Conservation (phyloP, 345 rosid species). For the Gossypium raimondii region DNA sequence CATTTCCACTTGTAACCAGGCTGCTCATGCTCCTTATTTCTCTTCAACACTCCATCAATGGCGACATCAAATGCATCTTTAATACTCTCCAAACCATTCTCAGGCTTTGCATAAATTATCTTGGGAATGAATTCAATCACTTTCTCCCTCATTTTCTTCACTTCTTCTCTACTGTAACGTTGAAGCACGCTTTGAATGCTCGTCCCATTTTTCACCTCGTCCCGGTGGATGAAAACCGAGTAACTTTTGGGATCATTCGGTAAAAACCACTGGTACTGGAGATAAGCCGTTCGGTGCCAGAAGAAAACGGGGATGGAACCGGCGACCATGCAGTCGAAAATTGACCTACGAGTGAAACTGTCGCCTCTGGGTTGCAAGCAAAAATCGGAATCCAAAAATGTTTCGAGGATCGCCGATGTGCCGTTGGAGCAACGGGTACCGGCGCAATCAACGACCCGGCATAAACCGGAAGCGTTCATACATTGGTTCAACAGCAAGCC, state of each 20-base stretch:
- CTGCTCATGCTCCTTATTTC: conserved; percentile 68
- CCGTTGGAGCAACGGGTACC: conserved; percentile 66
- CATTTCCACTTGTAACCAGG: conserved; percentile 65
- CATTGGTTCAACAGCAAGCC: conserved; percentile 65
- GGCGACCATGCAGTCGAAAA: conserved; percentile 92
- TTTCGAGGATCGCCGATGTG: conserved; percentile 61
- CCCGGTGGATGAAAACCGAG: conserved; percentile 77
- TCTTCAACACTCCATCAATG: conserved; percentile 67
- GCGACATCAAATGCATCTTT: conserved; percentile 93
- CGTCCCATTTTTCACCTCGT: conserved; percentile 68
- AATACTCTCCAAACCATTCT: conserved; percentile 54
- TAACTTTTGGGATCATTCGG: conserved; percentile 61
- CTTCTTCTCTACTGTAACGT: conserved; percentile 54
- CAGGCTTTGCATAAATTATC: conserved; percentile 57
- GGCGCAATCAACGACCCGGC: conserved; percentile 63
- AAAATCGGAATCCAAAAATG: conserved; percentile 75
- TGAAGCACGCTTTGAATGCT: conserved; percentile 57
- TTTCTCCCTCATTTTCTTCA: conserved; percentile 66
- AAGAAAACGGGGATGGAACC: conserved; percentile 95
- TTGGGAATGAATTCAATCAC: conserved; percentile 73
- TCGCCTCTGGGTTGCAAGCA: conserved; percentile 95
- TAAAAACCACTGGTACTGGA: conserved; percentile 87
- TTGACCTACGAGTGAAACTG: conserved; percentile 86
- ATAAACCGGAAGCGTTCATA: conserved; percentile 40
- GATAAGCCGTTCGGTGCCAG: conserved; percentile 80